phyloP scores from a whole-genome alignment of 306 rosid genomes.

The Cicer arietinum region DNA sequence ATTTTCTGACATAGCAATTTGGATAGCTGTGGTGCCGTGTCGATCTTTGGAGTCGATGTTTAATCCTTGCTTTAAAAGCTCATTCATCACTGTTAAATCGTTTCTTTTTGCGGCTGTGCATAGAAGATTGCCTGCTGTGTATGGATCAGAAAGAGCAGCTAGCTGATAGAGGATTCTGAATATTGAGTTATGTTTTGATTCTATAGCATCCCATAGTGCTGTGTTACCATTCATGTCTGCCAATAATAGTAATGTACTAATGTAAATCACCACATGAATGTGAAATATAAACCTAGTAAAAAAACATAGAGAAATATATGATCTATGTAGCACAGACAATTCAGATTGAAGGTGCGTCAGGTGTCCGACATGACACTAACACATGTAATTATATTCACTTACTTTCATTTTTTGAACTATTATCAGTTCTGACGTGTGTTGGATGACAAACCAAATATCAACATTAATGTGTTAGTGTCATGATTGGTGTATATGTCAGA shows the following conservation, averaged over 20 bases:
- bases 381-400: too few relatives aligned
- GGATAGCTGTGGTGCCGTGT: slow-evolving; percentile 56
- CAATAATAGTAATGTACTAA: slow-evolving; percentile 34
- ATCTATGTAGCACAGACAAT: too few relatives aligned
- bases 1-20: slow-evolving; percentile 63
- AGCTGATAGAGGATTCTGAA: slow-evolving; percentile 66
- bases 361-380: too few relatives aligned
- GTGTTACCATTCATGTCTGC: slow-evolving; percentile 74
- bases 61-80: slow-evolving; percentile 67
- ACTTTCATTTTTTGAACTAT: too few relatives aligned
- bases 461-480: too few relatives aligned
- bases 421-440: too few relatives aligned
- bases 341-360: too few relatives aligned
- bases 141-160: slow-evolving; percentile 57
- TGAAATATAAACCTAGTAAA: neutral
- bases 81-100: slow-evolving; percentile 55
- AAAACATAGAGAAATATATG: neutral
- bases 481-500: too few relatives aligned
- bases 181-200: slow-evolving; percentile 66
- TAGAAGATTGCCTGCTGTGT: slow-evolving; percentile 62
- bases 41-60: slow-evolving; percentile 63
- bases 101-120: slow-evolving; percentile 71
- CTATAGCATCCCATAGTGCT: slow-evolving; percentile 80
- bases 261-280: slow-evolving; percentile 7
- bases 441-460: too few relatives aligned